phyloP scores from a whole-genome alignment of 1,284 basidiomycete species.

The Porodaedalea pini region DNA sequence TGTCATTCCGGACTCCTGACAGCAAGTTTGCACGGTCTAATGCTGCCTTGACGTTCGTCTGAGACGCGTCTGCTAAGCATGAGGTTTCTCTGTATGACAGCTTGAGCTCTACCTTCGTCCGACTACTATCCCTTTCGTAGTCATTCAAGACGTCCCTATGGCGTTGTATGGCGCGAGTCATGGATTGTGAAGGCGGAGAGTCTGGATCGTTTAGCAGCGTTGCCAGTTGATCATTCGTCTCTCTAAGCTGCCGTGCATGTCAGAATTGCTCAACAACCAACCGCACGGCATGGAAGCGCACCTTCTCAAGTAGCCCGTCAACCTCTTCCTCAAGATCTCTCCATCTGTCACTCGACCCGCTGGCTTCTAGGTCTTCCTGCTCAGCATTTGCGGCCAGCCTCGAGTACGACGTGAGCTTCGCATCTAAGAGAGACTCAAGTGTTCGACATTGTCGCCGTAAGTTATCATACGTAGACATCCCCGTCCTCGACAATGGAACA shows the following conservation, averaged over 20 bases:
- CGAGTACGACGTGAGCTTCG: constrained; percentile 86
- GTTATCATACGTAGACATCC: constrained; percentile 73
- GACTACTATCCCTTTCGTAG: constrained; percentile 75
- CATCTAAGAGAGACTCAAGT: constrained; percentile 86
- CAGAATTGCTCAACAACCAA: constrained; percentile 6
- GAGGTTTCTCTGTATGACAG: background rate
- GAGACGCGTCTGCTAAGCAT: constrained; percentile 10
- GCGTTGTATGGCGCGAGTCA: constrained; percentile 85
- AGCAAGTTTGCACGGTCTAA: constrained; percentile 85
- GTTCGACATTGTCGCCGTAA: constrained; percentile 86
- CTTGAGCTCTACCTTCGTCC: constrained; percentile 69
- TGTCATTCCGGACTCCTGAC: constrained; percentile 91
- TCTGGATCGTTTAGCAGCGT: constrained; percentile 64
- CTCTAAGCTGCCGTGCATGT: constrained; percentile 57
- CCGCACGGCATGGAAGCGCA: constrained; percentile 33
- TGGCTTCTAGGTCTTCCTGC: constrained; percentile 65
- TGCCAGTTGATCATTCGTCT: constrained; percentile 76
- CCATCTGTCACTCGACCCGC: constrained; percentile 67
- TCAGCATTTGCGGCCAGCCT: constrained; percentile 78
- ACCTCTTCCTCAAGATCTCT: constrained; percentile 83
- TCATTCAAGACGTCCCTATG: constrained; percentile 91
- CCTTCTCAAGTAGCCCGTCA: constrained; percentile 86
- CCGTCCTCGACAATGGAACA: background rate
- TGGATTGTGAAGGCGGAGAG: constrained; percentile 78
- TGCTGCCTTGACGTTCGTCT: constrained; percentile 82